Base-by-base conservation (phyloP, 257 asterid genomes). In the Rehmannia glutinosa region DNA sequence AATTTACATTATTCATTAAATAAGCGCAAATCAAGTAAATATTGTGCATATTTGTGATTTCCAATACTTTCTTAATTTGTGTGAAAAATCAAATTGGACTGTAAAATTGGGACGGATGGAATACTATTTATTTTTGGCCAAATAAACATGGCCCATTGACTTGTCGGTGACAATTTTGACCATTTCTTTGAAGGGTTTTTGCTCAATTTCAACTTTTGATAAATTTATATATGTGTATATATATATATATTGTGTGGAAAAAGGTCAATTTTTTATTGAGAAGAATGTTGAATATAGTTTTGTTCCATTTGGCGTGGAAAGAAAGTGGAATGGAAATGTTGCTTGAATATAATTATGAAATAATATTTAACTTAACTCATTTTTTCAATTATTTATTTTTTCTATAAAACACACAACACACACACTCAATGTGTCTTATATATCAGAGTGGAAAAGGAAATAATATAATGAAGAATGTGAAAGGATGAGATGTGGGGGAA, bases 161-260 rank as follows among this genome's bases (percentile, higher is more conserved):
- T 58, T 58, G 64, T 66, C 62, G 71, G 71, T 66, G 71, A 27
- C 49, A 42, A 12, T 42, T 42, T 42, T n/a, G 20, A n/a, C 49
- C n/a, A n/a, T n/a, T n/a, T n/a, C n/a, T n/a, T n/a, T n/a, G n/a
- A n/a, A n/a, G n/a, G n/a, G 47, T 3, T 41, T 41, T 41, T 41
- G 19, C 24, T 8, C 32, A 19, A 59, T 20, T 17, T 9, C 41
- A 19, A 59, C 49, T n/a, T 28, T 62, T 62, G 41, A 15, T 13
- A 8, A 39, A 23, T 24, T 23, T 13, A 12, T 41, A 46, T 1
- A 20, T 13, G 51, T 3, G 21, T 4, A 45, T 27, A 27, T 19
- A 49, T 11, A 33, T n/a, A n/a, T n/a, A n/a, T n/a, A n/a, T n/a
- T n/a, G n/a, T n/a, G n/a, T n/a, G n/a, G n/a, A n/a, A n/a, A 8